phyloP scores from a whole-genome alignment of 2,329 filamentous ascomycete species.

The Didymella glomerata region DNA sequence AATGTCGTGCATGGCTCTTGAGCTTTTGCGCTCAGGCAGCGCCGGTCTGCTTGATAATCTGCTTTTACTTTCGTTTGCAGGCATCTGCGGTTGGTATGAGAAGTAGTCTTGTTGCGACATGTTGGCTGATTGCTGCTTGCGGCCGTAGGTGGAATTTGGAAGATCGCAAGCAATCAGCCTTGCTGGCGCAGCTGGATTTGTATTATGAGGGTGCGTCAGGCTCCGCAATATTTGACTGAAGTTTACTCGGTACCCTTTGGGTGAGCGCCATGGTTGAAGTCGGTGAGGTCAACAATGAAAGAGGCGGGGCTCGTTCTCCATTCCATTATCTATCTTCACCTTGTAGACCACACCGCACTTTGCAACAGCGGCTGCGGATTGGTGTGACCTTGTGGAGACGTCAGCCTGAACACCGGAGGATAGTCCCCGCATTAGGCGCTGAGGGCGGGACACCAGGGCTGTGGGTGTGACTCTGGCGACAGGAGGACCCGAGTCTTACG shows the following conservation, averaged over 20 bases:
- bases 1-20: constrained; percentile 22
- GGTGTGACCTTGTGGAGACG: constrained; percentile 15
- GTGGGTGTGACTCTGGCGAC: constrained; percentile 13
- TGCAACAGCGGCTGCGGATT: constrained; percentile 13
- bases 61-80: constrained; percentile 2
- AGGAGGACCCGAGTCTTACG: constrained; percentile 13
- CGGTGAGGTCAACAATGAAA: constrained; percentile 18
- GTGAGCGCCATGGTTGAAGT: constrained; percentile 17
- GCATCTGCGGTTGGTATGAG: constrained; percentile 8
- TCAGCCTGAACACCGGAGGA: constrained; percentile 13
- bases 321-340: constrained; percentile 21
- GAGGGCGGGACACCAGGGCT: constrained; percentile 12
- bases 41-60: constrained; percentile 9
- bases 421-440: constrained; percentile 10
- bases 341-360: constrained; percentile 21
- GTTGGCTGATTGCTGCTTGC: constrained; percentile 8
- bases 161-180: constrained; percentile 13
- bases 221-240: constrained; percentile 8
- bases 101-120: constrained; percentile 26
- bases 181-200: constrained; percentile 11
- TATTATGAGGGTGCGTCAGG: constrained; percentile 16
- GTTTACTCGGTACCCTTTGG: constrained; percentile 6
- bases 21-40: constrained; percentile 18
- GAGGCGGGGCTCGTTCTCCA: constrained; percentile 24
- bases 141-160: background rate